Base-by-base conservation (phyloP, 2,329 filamentous ascomycete species). In the Scopulariopsis brevicaulis region DNA sequence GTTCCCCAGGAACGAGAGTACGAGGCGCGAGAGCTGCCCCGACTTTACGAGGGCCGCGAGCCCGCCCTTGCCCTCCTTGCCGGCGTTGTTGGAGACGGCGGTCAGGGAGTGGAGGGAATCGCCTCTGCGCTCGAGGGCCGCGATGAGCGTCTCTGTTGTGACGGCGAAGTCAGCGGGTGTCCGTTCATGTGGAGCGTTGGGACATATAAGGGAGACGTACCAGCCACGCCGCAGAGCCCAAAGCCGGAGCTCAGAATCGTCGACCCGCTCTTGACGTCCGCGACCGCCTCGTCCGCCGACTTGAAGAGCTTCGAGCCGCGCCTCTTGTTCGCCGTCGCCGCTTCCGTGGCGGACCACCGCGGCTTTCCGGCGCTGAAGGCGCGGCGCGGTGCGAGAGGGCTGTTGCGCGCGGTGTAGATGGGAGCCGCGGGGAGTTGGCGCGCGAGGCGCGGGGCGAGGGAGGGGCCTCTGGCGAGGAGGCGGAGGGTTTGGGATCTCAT, bases 71-170 rank as follows among this genome's bases (percentile, higher is more conserved):
- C 84, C 82, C 46, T 86, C 83, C 34, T 84, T 77, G 28, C 89
- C 89, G 8, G 88, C 88, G 67, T 93, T 93, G 68, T 93, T 93
- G 55, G 87, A 91, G 1, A 92, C 85, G 22, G 87, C 87, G 1
- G 87, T 90, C 34, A 93, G 76, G 1, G 82, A 79, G 55, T 87
- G 78, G 24, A 93, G 76, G 11, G 79, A 76, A 5, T 75, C 73
- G 6, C 83, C 83, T 65, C 83, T 73, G 20, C 75, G 74, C 58
- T 83, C 77, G 46, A 93, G 79, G 18, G 85, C 84, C 48, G 82
- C 76, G 64, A 91, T 91, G 7, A 91, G 73, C 0, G 88, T 90
- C 66, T 90, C 86, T 78, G 35, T 12, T 32, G 40, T 50, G 57
- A 24, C n/a, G 58, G 62, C 40, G 59, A n/a, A 12, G 22, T 55